Percentiles rank a stretch among this genome's conserved stretches.
Conservation (phyloP, 2,329 filamentous ascomycete genomes). For the Gaeumannomyces tritici region DNA sequence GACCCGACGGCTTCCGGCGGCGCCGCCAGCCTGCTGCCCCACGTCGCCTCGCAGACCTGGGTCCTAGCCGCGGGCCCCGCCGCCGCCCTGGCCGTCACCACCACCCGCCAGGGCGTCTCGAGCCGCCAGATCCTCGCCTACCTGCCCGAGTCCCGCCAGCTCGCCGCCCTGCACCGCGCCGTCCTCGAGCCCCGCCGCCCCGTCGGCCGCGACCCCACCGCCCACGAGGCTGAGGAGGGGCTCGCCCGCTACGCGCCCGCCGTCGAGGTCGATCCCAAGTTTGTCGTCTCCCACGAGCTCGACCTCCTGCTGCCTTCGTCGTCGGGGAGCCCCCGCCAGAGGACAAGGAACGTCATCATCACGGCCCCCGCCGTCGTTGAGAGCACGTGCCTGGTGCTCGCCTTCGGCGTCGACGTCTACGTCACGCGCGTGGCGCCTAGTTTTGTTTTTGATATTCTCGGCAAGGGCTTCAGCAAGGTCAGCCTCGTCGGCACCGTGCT, state of each 20-base stretch:
- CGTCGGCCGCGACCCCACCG: constrained; percentile 71
- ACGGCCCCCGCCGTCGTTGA: constrained; percentile 74
- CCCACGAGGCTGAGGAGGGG: constrained; percentile 75
- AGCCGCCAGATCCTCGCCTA: constrained; percentile 73
- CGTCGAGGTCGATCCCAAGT: constrained; percentile 76
- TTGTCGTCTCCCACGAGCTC: constrained; percentile 70
- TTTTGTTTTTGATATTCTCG: constrained; percentile 82
- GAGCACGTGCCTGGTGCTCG: constrained; percentile 84
- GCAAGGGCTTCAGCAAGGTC: constrained; percentile 87
- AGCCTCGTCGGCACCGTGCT: constrained; percentile 76
- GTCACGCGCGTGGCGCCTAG: constrained; percentile 81
- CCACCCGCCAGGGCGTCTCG: constrained; percentile 87
- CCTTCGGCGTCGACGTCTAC: constrained; percentile 82
- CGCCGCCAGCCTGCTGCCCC: constrained; percentile 45
- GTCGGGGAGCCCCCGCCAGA: constrained; percentile 22
- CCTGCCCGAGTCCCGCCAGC: constrained; percentile 60
- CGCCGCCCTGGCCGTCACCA: constrained; percentile 69
- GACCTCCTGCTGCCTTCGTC: constrained; percentile 55
- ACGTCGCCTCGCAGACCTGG: constrained; percentile 71
- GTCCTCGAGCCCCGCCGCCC: constrained; percentile 81
- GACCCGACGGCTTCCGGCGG: constrained; percentile 32
- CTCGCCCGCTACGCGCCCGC: constrained; percentile 65
- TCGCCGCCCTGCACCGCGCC: constrained; percentile 70
- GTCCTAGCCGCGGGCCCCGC: constrained; percentile 73
- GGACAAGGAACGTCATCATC: constrained; percentile 41